A percentile compares a stretch with the other conserved stretches of the same genome.
These are phyloP conservation scores for Quercus wislizeni DNA, from an alignment of 306 rosid species.

Conservation along the genomic window DNA sequence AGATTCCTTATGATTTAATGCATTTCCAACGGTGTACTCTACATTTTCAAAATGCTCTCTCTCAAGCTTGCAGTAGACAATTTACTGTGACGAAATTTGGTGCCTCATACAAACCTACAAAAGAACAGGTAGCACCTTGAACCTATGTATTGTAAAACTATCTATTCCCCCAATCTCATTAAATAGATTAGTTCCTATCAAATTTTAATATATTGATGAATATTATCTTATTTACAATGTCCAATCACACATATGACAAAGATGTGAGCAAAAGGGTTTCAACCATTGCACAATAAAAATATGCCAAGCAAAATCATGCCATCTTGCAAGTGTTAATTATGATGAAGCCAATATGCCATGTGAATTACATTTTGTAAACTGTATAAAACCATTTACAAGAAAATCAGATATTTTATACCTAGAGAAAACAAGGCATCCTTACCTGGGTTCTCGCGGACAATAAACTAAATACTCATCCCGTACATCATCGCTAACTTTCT, in stretches of 20 bases:
- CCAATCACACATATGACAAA: background rate
- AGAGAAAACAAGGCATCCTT: conserved; percentile 13
- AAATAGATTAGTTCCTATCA: background rate
- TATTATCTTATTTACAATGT: background rate
- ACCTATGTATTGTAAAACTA: background rate
- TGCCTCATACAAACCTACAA: background rate
- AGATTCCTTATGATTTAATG: background rate
- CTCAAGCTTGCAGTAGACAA: background rate
- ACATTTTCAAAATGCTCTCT: background rate
- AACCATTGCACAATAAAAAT: background rate
- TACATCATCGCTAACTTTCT: conserved; percentile 77
- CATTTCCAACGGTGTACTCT: background rate
- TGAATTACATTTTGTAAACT: background rate
- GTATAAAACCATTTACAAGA: background rate
- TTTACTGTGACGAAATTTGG: background rate
- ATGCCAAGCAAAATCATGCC: background rate
- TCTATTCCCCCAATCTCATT: background rate
- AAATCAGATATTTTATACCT: background rate
- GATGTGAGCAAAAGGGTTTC: background rate
- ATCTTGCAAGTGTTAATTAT: background rate
- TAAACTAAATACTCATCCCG: conserved; percentile 67
- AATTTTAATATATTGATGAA: background rate
- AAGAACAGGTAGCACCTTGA: background rate
- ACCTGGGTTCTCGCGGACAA: conserved; percentile 83
- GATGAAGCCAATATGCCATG: background rate